A percentile compares a stretch with the other conserved stretches of the same genome.
phyloP scores from a whole-genome alignment of 129 eudicot species.

The Arctium minus region DNA sequence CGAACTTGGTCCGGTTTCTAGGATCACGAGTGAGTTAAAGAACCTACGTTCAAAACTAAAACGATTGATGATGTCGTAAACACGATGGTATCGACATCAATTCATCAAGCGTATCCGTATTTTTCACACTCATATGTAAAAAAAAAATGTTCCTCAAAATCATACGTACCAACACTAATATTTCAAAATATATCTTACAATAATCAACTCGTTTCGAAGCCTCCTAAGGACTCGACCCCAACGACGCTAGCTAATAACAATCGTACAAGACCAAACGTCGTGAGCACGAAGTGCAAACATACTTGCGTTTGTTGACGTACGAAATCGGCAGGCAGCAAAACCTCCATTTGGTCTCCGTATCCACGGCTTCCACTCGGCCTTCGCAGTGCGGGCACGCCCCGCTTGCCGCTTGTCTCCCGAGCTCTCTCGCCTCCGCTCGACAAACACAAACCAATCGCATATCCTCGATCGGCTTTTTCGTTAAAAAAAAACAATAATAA shows the following conservation, averaged over 20 bases:
- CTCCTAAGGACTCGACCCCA: not conserved
- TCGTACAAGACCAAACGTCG: conserved; percentile 38
- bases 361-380: conserved; percentile 43
- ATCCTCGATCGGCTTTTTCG: not conserved
- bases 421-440: conserved; percentile 25
- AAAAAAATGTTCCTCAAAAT: not conserved
- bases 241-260: not conserved
- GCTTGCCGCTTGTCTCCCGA: conserved; percentile 32
- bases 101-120: not conserved
- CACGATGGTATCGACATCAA: not conserved
- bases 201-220: not conserved
- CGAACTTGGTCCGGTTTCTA: no score
- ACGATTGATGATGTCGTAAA: no score
- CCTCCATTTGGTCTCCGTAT: conserved; percentile 34
- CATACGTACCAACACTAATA: not conserved
- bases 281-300: conserved; percentile 36
- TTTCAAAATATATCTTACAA: not conserved
- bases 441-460: conserved; percentile 27
- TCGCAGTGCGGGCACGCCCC: conserved; percentile 41
- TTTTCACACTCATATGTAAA: not conserved
- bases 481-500: not conserved
- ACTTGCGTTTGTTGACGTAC: conserved; percentile 40
- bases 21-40: no score
- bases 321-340: conserved; percentile 35
- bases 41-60: no score